phyloP scores from a whole-genome alignment of 768 basidiomycete genomes.

The Psilocybe azurescens region DNA sequence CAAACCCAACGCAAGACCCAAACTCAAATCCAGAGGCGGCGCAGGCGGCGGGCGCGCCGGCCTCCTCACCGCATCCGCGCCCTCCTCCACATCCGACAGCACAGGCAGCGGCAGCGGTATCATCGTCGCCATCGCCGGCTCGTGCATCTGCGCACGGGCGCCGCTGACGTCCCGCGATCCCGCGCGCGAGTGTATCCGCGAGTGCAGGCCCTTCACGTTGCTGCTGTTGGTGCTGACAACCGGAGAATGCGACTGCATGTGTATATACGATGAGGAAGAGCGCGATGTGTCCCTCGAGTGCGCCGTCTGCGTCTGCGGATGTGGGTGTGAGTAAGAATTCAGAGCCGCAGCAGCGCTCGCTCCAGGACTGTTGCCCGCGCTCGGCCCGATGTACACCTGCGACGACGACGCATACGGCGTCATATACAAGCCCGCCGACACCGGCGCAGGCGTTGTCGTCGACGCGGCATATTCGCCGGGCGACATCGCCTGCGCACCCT shows the following conservation, averaged over 20 bases:
- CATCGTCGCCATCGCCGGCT: constrained; percentile 3
- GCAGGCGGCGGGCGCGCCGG: constrained; percentile 24
- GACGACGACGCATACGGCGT: constrained; percentile 28
- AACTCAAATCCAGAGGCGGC: constrained; percentile 17
- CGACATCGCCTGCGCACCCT: background rate
- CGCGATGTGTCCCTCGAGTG: background rate
- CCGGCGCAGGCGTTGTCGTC: background rate
- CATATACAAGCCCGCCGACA: constrained; percentile 1
- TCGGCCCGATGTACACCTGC: constrained; percentile 32
- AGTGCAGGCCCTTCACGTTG: background rate
- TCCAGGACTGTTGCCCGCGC: background rate
- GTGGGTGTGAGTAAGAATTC: background rate
- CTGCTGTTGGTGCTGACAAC: background rate
- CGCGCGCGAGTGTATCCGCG: background rate
- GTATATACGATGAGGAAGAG: background rate
- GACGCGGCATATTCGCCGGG: background rate
- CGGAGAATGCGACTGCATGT: background rate
- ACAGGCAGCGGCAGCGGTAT: constrained; percentile 12
- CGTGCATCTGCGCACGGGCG: too few relatives aligned
- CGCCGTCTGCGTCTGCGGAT: background rate
- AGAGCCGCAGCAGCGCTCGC: background rate
- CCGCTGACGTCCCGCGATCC: background rate
- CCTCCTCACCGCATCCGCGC: background rate
- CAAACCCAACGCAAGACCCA: background rate
- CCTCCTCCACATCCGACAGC: background rate